Evolutionary conservation across 2,329 filamentous ascomycete genomes (phyloP).

Genomic region (Ploettnerulaceae sp.): DNA sequence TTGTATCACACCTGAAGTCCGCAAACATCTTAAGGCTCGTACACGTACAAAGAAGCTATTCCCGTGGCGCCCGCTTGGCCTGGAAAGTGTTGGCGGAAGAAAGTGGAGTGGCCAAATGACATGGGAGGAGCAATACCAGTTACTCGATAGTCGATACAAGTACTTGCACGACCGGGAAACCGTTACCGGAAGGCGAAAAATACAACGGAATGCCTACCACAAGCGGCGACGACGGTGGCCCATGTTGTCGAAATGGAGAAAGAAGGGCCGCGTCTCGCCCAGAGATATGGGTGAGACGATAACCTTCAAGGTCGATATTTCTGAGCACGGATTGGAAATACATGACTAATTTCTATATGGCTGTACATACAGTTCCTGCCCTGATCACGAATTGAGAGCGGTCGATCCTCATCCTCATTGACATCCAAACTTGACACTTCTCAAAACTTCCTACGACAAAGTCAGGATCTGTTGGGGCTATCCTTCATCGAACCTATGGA

Average conservation of each 20-base stretch:
- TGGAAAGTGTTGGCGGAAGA: constrained; percentile 16
- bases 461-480: no score
- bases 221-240: constrained; percentile 14
- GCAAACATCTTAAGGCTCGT: constrained; percentile 15
- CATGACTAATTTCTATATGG: background rate
- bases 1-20: constrained; percentile 19
- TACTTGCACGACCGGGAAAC: constrained; percentile 23
- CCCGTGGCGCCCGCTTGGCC: constrained; percentile 15
- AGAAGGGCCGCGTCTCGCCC: constrained; percentile 5
- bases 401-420: constrained; percentile 4
- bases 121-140: constrained; percentile 19
- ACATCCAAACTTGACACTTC: no score
- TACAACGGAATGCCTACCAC: constrained; percentile 13
- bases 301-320: constrained; percentile 3
- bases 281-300: constrained; percentile 2
- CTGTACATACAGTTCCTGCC: constrained; percentile 7
- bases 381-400: constrained; percentile 3
- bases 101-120: constrained; percentile 3
- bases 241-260: constrained; percentile 15
- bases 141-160: constrained; percentile 19
- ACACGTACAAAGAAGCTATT: constrained; percentile 20
- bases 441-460: no score
- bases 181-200: constrained; percentile 16
- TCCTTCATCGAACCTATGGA: constrained; percentile 5
- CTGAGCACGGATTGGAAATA: background rate